These are phyloP conservation scores for Beauveria sp. DNA, from an alignment of 2,329 filamentous ascomycete species.

Conservation along the genomic window DNA sequence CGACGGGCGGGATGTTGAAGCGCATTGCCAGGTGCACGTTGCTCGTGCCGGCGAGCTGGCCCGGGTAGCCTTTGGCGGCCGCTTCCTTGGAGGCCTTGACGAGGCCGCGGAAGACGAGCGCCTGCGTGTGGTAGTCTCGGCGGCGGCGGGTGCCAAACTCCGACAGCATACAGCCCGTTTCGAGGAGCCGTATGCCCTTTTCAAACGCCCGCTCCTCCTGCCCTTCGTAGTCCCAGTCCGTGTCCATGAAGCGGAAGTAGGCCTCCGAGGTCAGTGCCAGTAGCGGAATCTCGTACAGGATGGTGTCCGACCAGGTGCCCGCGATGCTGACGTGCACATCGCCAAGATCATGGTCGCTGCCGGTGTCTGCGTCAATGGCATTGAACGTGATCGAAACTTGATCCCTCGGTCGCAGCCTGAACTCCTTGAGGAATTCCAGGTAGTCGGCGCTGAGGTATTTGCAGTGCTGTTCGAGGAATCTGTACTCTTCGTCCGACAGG, in stretches of 20 bases:
- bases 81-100: slow-evolving; percentile 68
- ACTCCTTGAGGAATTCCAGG: slow-evolving; percentile 71
- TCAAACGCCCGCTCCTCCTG: slow-evolving; percentile 78
- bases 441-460: slow-evolving; percentile 73
- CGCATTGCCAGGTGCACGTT: slow-evolving; percentile 97
- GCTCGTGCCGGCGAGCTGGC: slow-evolving; percentile 79
- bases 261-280: slow-evolving; percentile 88
- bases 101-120: slow-evolving; percentile 83
- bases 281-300: slow-evolving; percentile 94
- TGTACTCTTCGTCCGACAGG: slow-evolving; percentile 70
- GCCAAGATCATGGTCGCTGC: slow-evolving; percentile 59
- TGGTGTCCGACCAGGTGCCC: slow-evolving; percentile 88
- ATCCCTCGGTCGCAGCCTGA: slow-evolving; percentile 71
- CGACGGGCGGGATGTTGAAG: slow-evolving; percentile 74
- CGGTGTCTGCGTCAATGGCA: slow-evolving; percentile 46
- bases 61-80: slow-evolving; percentile 54
- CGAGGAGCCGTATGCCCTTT: slow-evolving; percentile 71
- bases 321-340: slow-evolving; percentile 69
- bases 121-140: slow-evolving; percentile 91
- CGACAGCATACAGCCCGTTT: slow-evolving; percentile 80
- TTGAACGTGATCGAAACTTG: slow-evolving; percentile 69
- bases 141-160: slow-evolving; percentile 89
- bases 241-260: slow-evolving; percentile 95
- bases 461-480: slow-evolving; percentile 71
- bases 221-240: slow-evolving; percentile 79